Conservation (phyloP, 306 rosid species). For the Benincasa hispida region DNA sequence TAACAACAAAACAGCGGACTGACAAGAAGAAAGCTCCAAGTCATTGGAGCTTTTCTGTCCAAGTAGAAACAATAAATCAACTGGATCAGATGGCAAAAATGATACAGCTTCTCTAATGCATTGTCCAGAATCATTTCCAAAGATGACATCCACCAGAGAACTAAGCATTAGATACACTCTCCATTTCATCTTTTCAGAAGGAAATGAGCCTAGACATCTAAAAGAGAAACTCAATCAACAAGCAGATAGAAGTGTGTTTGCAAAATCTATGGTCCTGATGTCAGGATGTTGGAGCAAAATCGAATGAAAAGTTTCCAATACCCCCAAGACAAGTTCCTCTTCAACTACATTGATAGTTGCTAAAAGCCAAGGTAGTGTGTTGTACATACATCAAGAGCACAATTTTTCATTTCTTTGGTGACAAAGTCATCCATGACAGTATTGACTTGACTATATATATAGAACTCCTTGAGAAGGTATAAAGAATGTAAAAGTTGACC, state of each 20-base stretch:
- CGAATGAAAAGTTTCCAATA: constrained; percentile 63
- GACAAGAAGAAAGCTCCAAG: constrained; percentile 53
- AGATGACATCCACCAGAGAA: constrained; percentile 54
- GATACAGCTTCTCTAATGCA: constrained; percentile 50
- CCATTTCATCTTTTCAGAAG: constrained; percentile 53
- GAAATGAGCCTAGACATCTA: constrained; percentile 79
- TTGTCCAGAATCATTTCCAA: constrained; percentile 61
- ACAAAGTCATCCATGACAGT: constrained; percentile 23
- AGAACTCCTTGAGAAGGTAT: constrained; percentile 73
- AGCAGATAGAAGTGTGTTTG: constrained; percentile 39
- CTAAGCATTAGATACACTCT: constrained; percentile 69
- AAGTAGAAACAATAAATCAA: constrained; percentile 66
- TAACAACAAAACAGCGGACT: constrained; percentile 61
- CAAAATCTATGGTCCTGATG: constrained; percentile 31
- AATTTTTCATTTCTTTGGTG: constrained; percentile 28
- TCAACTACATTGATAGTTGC: constrained; percentile 45
- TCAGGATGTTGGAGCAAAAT: constrained; percentile 45
- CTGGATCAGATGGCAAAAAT: constrained; percentile 68
- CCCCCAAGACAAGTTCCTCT: constrained; percentile 61
- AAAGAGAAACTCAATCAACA: constrained; percentile 81
- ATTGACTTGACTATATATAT: constrained; percentile 39
- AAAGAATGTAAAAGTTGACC: constrained; percentile 53
- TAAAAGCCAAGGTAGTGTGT: constrained; percentile 67
- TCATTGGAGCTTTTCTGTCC: constrained; percentile 53
- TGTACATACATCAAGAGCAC: constrained; percentile 40